Percentiles rank a stretch among this genome's conserved stretches.
phyloP scores from a whole-genome alignment of 2,329 filamentous ascomycete genomes.

The Chaetomiaceae sp. region DNA sequence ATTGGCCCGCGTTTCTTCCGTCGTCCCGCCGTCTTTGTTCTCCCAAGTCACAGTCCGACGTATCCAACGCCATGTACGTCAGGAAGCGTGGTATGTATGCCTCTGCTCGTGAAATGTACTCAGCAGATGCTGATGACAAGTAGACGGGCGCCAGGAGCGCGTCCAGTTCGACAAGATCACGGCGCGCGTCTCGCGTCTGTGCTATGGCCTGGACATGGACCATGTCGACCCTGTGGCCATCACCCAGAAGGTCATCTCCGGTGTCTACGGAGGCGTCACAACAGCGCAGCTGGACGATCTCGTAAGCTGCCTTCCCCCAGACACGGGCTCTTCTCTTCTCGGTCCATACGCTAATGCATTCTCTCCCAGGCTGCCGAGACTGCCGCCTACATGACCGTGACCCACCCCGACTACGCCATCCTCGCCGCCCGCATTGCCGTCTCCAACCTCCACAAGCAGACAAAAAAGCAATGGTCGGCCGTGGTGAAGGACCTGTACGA shows the following conservation, averaged over 20 bases:
- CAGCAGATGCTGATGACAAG: slow-evolving; percentile 21
- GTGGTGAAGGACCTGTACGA: slow-evolving; percentile 90
- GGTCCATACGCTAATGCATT: slow-evolving; percentile 5
- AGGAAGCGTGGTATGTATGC: slow-evolving; percentile 53
- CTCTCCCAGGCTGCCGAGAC: slow-evolving; percentile 81
- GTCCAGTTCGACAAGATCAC: slow-evolving; percentile 99
- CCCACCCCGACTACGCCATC: slow-evolving; percentile 97
- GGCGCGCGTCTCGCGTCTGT: slow-evolving; percentile 91
- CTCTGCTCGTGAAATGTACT: background rate
- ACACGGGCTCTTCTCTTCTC: background rate
- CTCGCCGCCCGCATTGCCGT: slow-evolving; percentile 97
- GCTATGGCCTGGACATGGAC: slow-evolving; percentile 90
- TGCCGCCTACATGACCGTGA: slow-evolving; percentile 99
- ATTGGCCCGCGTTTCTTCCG: background rate
- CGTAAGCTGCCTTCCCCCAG: slow-evolving; percentile 65
- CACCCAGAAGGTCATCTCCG: slow-evolving; percentile 98
- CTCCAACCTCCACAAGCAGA: slow-evolving; percentile 99
- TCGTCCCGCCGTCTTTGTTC: slow-evolving; percentile 13
- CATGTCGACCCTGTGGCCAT: slow-evolving; percentile 98
- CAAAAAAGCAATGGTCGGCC: slow-evolving; percentile 98
- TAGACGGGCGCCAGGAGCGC: slow-evolving; percentile 98
- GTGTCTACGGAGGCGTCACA: slow-evolving; percentile 96
- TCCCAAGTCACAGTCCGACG: slow-evolving; percentile 5
- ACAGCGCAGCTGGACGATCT: slow-evolving; percentile 95
- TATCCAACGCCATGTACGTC: slow-evolving; percentile 49